Base-by-base conservation (phyloP, 768 basidiomycete species). In the Cystobasidium ongulense region DNA sequence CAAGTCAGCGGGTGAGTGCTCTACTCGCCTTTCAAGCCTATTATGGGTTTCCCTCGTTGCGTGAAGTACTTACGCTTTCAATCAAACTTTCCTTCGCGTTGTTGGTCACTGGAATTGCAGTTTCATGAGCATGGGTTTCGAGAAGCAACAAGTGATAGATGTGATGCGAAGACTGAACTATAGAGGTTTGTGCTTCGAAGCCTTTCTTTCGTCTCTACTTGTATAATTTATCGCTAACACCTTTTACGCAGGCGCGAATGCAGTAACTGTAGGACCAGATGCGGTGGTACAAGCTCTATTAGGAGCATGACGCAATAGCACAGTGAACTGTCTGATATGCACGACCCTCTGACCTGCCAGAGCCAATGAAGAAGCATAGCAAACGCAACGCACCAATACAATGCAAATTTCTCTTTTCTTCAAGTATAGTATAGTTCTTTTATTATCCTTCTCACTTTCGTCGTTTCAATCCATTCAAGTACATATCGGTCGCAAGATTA, bases 141-240 rank as follows among this genome's bases (percentile, higher is more conserved):
- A 59, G 54, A 66, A 93, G 91, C 36, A 27, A n/a, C 36, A 63
- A 13, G 74, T 75, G 23, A 90, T 94, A 74, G 92, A 92, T 79
- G 89, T 88, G n/a, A 85, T 95, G 74, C 86, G 89, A 76, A 85
- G 90, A 78, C 80, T 94, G 80, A 94, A 95, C 81, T 95, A 95
- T 82, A 87, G 92, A 31, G 87, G 92, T 29, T 13, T 15, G 57
- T 29, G 17, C 8, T n/a, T 29, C n/a, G 5, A 29, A 54, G n/a
- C 52, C 5, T n/a, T 29, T 54, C 52, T 10, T n/a, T 54, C n/a
- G 27, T 10, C 52, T n/a, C n/a, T 39, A 7, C 8, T 7, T 39
- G 39, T 83, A 86, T 21, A 93, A 92, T 79, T 87, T 89, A 54
- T n/a, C n/a, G 52, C n/a, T 23, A 54, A 8, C 8, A 8, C 27